A percentile compares a stretch with the other conserved stretches of the same genome.
phyloP scores from a whole-genome alignment of 768 basidiomycete species.

The Boletus sensibilis region DNA sequence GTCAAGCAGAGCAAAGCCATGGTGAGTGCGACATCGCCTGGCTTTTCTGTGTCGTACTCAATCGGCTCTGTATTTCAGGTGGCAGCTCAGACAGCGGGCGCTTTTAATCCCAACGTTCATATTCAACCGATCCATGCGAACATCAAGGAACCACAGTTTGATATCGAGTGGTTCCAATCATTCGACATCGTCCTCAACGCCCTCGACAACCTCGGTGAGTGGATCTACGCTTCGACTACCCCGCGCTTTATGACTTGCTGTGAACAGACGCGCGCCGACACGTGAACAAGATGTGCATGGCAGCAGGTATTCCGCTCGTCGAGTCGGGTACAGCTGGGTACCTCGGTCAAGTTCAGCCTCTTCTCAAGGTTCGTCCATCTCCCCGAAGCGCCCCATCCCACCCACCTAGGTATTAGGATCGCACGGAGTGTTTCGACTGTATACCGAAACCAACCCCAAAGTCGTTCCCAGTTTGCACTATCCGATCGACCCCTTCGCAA shows the following conservation, averaged over 20 bases:
- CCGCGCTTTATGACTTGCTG: neutral
- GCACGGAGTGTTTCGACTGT: constrained; percentile 95
- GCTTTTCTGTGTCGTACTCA: neutral
- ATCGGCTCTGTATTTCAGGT: constrained; percentile 44
- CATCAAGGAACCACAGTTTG: constrained; percentile 90
- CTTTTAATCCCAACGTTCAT: constrained; percentile 85
- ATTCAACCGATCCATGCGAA: constrained; percentile 92
- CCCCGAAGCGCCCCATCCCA: neutral
- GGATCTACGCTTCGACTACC: neutral
- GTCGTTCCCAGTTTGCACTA: constrained; percentile 96
- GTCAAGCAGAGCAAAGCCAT: constrained; percentile 95
- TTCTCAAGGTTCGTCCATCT: constrained; percentile 63
- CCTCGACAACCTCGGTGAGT: constrained; percentile 88
- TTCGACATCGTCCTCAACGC: constrained; percentile 96
- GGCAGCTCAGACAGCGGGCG: constrained; percentile 76
- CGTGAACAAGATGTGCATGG: constrained; percentile 98
- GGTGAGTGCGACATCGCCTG: constrained; percentile 42
- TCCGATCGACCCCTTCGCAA: constrained; percentile 93
- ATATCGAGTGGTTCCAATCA: constrained; percentile 83
- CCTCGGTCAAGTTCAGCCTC: constrained; percentile 93
- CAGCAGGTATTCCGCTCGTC: constrained; percentile 84
- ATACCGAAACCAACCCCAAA: constrained; percentile 91
- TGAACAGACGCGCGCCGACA: constrained; percentile 86
- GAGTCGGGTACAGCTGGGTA: constrained; percentile 98
- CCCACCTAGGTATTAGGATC: constrained; percentile 50